Base-by-base conservation (phyloP, 176 grass and related monocot genomes). In the Raddia distichophylla region DNA sequence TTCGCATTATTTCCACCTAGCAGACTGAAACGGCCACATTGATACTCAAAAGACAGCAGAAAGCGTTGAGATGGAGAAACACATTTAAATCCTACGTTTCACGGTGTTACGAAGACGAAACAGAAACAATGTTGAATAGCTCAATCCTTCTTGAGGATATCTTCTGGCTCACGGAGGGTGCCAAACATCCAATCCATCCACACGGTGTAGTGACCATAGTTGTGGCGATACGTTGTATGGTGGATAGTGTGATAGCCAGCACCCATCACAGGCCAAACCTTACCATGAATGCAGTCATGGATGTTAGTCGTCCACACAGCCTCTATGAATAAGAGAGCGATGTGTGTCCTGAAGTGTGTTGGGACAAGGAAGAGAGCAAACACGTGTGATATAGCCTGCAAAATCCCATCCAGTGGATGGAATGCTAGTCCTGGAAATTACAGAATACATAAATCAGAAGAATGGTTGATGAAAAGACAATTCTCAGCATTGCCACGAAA, bases 161-260 rank as follows among this genome's bases (percentile, higher is more conserved):
- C 86, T 71, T 90, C 91, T 17, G 97, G 97, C 57, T 93, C 91
- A n/a, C 85, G 76, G 71, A 99, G 89, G 8, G 91, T 99, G 59
- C 93, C 89, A 60, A 99, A 99, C 91, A 99, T 82, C 97, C 93
- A 93, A 80, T 99, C 97, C 89, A 99, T 93, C 88, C 87, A 93
- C 67, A 99, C 61, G 34, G 97, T 99, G 77, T 89, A 99, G 80
- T 99, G 97, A n/a, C 97, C 93, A 16, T 99, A 99, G 75, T 99
- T 99, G 81, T 99, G 93, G 8, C 89, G 93, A 74, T 99, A 99
- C 1, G 97, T 99, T 5, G 97, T 96, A 64, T 99, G 97, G 87
- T 99, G 97, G 64, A 99, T 93, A 16, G 91, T 96, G 77, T 99
- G 97, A 79, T 99, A 99, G 7, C 97, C 97, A 0, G 97, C 97